Percentiles rank a stretch among this genome's conserved stretches.
These are phyloP conservation scores for Fonsecaea nubica DNA, from an alignment of 2,329 filamentous ascomycete genomes.

Conservation along the genomic window DNA sequence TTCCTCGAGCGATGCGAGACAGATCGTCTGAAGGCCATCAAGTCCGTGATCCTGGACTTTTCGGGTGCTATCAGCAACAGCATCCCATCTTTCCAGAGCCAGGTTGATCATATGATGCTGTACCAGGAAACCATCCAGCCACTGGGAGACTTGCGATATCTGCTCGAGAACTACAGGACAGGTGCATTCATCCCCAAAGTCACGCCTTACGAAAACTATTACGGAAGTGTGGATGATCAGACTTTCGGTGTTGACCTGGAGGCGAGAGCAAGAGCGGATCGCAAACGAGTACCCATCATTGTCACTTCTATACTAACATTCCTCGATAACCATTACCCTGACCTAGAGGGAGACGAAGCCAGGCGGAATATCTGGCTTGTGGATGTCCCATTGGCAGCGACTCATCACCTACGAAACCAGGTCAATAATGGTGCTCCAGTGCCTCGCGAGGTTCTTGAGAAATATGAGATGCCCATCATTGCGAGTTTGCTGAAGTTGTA, in stretches of 20 bases:
- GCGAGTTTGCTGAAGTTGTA: slow-evolving; percentile 93
- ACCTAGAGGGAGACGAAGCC: slow-evolving; percentile 94
- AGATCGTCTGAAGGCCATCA: slow-evolving; percentile 95
- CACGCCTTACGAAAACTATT: slow-evolving; percentile 97
- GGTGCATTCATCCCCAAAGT: slow-evolving; percentile 91
- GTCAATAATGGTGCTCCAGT: slow-evolving; percentile 88
- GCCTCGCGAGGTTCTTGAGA: slow-evolving; percentile 75
- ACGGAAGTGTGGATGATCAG: slow-evolving; percentile 96
- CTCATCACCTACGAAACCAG: slow-evolving; percentile 79
- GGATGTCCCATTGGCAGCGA: slow-evolving; percentile 83
- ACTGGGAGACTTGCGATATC: slow-evolving; percentile 83
- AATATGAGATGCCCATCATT: slow-evolving; percentile 93
- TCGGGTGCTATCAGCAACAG: slow-evolving; percentile 97
- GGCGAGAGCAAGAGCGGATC: slow-evolving; percentile 86
- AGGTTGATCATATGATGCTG: slow-evolving; percentile 97
- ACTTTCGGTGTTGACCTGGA: slow-evolving; percentile 99
- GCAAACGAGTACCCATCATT: slow-evolving; percentile 91
- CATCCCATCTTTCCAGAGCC: slow-evolving; percentile 92
- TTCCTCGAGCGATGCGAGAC: slow-evolving; percentile 98
- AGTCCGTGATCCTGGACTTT: slow-evolving; percentile 96
- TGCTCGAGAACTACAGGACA: slow-evolving; percentile 95
- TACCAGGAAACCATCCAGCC: slow-evolving; percentile 99
- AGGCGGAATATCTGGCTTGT: slow-evolving; percentile 91
- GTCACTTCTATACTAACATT: slow-evolving; percentile 94
- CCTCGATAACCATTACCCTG: slow-evolving; percentile 94